These are phyloP conservation scores for Vanilla planifolia DNA, from an alignment of 106 monocot genomes.

Conservation along the genomic window DNA sequence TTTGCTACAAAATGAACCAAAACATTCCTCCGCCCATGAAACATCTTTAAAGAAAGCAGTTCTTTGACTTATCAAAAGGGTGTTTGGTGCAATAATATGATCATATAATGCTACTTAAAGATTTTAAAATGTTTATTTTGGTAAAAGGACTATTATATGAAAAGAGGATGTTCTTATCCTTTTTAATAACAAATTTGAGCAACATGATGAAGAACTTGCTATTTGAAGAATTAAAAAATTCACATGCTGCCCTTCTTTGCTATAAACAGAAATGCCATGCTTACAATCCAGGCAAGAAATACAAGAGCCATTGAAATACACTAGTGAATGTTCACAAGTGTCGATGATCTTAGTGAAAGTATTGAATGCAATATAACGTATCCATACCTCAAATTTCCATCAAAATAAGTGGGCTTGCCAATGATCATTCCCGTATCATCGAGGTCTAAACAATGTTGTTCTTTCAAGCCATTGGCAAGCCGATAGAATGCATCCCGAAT, in stretches of 20 bases:
- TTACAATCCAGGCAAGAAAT: neutral
- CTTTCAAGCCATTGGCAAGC: conserved; percentile 1
- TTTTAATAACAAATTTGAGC: neutral
- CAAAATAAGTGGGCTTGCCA: neutral
- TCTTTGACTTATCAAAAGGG: too few relatives aligned
- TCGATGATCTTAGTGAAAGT: neutral
- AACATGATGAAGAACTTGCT: too few relatives aligned
- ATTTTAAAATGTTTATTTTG: too few relatives aligned
- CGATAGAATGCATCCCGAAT: conserved; percentile 6
- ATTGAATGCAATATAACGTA: neutral
- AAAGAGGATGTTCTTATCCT: neutral
- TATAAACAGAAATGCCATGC: too few relatives aligned
- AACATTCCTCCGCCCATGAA: neutral
- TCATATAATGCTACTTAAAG: too few relatives aligned
- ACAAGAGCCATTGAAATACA: neutral
- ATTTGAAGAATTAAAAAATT: too few relatives aligned
- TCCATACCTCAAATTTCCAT: conserved; percentile 8
- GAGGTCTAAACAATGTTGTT: neutral
- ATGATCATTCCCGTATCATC: neutral
- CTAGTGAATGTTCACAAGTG: neutral
- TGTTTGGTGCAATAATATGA: too few relatives aligned
- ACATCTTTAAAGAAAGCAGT: too few relatives aligned
- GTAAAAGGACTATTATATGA: too few relatives aligned
- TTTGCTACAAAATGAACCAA: neutral
- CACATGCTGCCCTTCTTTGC: too few relatives aligned